Base-by-base conservation (phyloP, 192 early-diverging fungal genomes). In the Coemansia javaensis region DNA sequence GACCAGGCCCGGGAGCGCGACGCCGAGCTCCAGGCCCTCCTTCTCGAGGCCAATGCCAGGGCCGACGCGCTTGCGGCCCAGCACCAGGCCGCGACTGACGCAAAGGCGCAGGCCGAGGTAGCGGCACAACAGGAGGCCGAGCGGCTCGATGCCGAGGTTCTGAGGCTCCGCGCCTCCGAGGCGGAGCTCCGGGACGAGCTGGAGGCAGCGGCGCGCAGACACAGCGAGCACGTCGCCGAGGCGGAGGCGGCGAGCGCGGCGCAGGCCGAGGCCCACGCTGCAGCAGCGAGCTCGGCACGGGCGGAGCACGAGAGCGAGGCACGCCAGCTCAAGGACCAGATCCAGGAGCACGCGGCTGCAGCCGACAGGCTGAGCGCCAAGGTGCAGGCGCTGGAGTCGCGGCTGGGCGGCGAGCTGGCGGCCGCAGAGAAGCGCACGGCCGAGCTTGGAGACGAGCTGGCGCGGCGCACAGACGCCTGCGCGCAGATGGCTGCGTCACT, bases 311-410 rank as follows among this genome's bases (percentile, higher is more conserved):
- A 44, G n/a, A 14, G 8, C 30, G 54, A 53, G 12, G 34, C 32
- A 3, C 16, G 17, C 24, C 50, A 54, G 40, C 56, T 63, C 8
- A 38, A 46, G 14, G 20, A 4, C 10, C 41, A 46, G 47, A 24
- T 55, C 36, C 31, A 32, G 10, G 30, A 34, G 14, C 17, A 10
- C 34, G 14, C 40, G 13, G 14, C 4, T 17, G 31, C 40, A 2
- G 40, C 23, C 15, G 36, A 32, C 17, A n/a, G 10, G 30, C 47
- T 40, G 7, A 51, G 40, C 14, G 43, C 36, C 23, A 33, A 51
- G 20, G 35, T 45, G 22, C 39, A 40, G 6, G 6, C 30, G 7
- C 28, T 30, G 1, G 28, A 8, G 5, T 3, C 28, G 28, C 28
- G 28, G 8, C 28, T 30, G 28, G 3, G 7, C 28, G 28, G 1